These are phyloP conservation scores for Lentinula edodes DNA, from an alignment of 768 basidiomycete species.

Conservation along the genomic window DNA sequence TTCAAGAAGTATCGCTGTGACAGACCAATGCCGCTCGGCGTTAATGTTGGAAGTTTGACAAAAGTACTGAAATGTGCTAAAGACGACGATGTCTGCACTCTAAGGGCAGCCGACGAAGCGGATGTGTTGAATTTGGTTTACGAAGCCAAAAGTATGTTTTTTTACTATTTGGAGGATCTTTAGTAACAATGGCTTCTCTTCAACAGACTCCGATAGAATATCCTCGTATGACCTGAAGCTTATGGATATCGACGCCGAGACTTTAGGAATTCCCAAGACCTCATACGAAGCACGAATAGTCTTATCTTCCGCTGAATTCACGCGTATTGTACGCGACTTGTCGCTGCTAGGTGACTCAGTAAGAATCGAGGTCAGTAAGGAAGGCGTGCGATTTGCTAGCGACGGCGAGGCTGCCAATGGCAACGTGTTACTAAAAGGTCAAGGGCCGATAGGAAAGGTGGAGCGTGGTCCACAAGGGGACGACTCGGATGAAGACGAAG, in stretches of 20 bases:
- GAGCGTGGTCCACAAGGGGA: conserved; percentile 28
- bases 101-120: conserved; percentile 88
- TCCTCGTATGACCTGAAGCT: conserved; percentile 99
- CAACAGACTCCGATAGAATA: conserved; percentile 80
- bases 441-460: conserved; percentile 5
- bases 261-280: conserved; percentile 93
- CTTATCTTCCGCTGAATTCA: conserved; percentile 82
- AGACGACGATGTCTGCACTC: conserved; percentile 87
- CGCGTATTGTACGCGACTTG: conserved; percentile 90
- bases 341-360: conserved; percentile 89
- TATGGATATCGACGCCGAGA: conserved; percentile 98
- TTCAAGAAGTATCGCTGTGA: conserved; percentile 93
- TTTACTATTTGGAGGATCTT: neutral
- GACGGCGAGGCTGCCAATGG: conserved; percentile 96
- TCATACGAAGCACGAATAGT: conserved; percentile 92
- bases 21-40: conserved; percentile 86
- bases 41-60: conserved; percentile 81
- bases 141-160: conserved; percentile 75
- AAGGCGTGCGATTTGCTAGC: conserved; percentile 87
- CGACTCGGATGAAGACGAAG: conserved; percentile 36
- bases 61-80: conserved; percentile 98
- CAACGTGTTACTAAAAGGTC: conserved; percentile 64
- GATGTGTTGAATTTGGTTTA: conserved; percentile 87
- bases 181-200: conserved; percentile 1
- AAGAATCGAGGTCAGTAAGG: conserved; percentile 92